Percentiles rank a stretch among this genome's conserved stretches.
Evolutionary conservation across 2,329 filamentous ascomycete species (phyloP).

Genomic region (Talaromyces sp.): DNA sequence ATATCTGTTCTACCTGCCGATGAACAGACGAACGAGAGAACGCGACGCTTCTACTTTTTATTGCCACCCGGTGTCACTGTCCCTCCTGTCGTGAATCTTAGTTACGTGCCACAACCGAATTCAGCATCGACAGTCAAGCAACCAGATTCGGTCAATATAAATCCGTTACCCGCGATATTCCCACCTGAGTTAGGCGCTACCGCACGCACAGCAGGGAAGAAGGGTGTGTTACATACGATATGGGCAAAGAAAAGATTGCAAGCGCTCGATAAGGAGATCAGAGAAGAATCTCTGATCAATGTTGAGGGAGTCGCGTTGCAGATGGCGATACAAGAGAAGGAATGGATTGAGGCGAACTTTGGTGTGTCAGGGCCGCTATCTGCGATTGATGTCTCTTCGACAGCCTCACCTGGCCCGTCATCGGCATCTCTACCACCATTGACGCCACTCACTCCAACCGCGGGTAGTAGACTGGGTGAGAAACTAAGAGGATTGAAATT

Average conservation of each 20-base stretch:
- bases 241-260: slow-evolving; percentile 83
- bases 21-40: slow-evolving; percentile 53
- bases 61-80: slow-evolving; percentile 69
- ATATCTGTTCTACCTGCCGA: slow-evolving; percentile 65
- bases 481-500: slow-evolving; percentile 77
- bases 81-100: slow-evolving; percentile 68
- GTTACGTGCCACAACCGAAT: slow-evolving; percentile 48
- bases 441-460: slow-evolving; percentile 60
- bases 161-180: slow-evolving; percentile 83
- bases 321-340: slow-evolving; percentile 78
- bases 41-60: slow-evolving; percentile 73
- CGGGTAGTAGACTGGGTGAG: slow-evolving; percentile 68
- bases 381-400: slow-evolving; percentile 40
- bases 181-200: slow-evolving; percentile 69
- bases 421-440: slow-evolving; percentile 41
- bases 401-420: slow-evolving; percentile 23
- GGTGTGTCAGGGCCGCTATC: slow-evolving; percentile 42
- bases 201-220: slow-evolving; percentile 64
- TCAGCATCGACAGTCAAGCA: slow-evolving; percentile 35
- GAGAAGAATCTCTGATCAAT: slow-evolving; percentile 66
- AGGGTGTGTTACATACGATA: slow-evolving; percentile 81
- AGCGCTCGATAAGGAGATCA: slow-evolving; percentile 73
- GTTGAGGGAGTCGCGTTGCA: slow-evolving; percentile 77
- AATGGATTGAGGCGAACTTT: slow-evolving; percentile 83
- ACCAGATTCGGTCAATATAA: slow-evolving; percentile 58